Evolutionary conservation across 108 stramenopile genomes (phyloP).

Genomic region (Pseudonitzschia delicatissima): DNA sequence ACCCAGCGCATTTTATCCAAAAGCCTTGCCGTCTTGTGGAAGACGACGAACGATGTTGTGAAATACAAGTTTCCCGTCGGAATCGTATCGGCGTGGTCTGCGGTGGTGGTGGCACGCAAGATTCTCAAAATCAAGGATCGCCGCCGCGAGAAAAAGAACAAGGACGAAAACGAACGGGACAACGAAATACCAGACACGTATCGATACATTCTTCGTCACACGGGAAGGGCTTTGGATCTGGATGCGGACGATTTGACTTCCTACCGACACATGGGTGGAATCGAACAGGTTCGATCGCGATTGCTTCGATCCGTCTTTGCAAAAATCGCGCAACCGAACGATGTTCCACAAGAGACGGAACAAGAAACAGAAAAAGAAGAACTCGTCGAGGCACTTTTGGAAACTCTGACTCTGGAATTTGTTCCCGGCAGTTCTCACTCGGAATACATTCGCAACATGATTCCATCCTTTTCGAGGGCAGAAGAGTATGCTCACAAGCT

Average conservation of each 20-base stretch:
- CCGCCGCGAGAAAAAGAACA: constrained; percentile 21
- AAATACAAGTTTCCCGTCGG: constrained; percentile 75
- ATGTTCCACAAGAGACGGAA: neutral
- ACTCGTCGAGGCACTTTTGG: constrained; percentile 6
- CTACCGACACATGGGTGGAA: constrained; percentile 55
- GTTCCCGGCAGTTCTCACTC: constrained; percentile 28
- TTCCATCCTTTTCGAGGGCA: constrained; percentile 10
- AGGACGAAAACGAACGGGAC: neutral
- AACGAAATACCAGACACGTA: constrained; percentile 28
- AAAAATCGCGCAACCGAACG: neutral
- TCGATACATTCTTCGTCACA: constrained; percentile 14
- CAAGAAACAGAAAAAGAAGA: constrained; percentile 18
- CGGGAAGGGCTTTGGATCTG: constrained; percentile 54
- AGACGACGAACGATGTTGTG: constrained; percentile 15
- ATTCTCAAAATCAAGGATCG: constrained; percentile 23
- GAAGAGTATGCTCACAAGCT: constrained; percentile 15
- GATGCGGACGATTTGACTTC: constrained; percentile 50
- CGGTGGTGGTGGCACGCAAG: constrained; percentile 27
- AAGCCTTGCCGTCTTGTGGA: no score
- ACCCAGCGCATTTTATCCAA: no score
- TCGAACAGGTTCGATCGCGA: constrained; percentile 55
- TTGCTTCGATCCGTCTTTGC: constrained; percentile 20
- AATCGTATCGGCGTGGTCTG: constrained; percentile 43
- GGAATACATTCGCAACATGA: constrained; percentile 29
- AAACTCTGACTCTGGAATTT: constrained; percentile 20